Percentiles rank a stretch among this genome's conserved stretches.
These are phyloP conservation scores for Ajuga reptans DNA, from an alignment of 305 asterid species.

Conservation along the genomic window DNA sequence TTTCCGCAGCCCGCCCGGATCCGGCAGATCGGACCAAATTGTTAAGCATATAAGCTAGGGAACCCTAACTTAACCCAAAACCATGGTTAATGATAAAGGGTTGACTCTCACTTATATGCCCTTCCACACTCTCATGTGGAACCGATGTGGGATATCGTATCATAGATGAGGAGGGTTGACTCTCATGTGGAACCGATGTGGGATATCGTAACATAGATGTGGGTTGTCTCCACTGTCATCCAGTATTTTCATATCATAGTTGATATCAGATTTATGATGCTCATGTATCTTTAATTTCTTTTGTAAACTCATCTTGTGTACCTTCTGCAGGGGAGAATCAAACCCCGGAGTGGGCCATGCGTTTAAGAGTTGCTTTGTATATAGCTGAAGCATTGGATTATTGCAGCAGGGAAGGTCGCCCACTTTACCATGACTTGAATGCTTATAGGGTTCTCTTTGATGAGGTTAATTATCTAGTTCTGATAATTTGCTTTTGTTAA, in stretches of 20 bases:
- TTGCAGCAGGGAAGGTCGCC: constrained; percentile 90
- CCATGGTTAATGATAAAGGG: too few relatives aligned
- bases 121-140: too few relatives aligned
- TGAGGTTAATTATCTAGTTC: constrained; percentile 47
- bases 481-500: constrained; percentile 10
- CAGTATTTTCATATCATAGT: neutral
- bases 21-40: too few relatives aligned
- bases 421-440: constrained; percentile 91
- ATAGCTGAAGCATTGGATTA: constrained; percentile 93
- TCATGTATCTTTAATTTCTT: constrained; percentile 10
- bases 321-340: constrained; percentile 80
- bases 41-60: too few relatives aligned
- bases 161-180: neutral
- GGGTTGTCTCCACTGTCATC: neutral
- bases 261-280: neutral
- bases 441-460: constrained; percentile 96
- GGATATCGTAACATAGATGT: too few relatives aligned
- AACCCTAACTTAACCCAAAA: too few relatives aligned
- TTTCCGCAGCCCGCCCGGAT: too few relatives aligned
- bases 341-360: constrained; percentile 98
- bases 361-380: constrained; percentile 81
- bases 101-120: too few relatives aligned
- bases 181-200: too few relatives aligned
- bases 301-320: constrained; percentile 4
- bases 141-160: too few relatives aligned